Conservation (phyloP, 129 eudicot species). For the Tagetes erecta region DNA sequence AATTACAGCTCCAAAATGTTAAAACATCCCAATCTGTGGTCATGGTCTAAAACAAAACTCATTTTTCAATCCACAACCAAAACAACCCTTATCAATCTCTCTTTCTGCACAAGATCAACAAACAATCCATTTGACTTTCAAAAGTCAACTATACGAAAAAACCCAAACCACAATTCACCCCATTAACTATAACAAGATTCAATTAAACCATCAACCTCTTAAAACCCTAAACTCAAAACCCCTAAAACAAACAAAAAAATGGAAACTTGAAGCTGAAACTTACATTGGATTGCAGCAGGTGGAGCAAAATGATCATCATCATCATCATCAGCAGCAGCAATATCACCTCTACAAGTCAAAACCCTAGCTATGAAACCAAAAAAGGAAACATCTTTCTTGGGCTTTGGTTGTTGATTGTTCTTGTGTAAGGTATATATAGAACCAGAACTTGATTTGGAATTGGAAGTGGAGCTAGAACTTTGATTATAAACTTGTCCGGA, state of each 20-base stretch:
- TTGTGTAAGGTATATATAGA: conserved; percentile 14
- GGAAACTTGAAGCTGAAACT: conserved; percentile 10
- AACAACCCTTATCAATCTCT: conserved; percentile 13
- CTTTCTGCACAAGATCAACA: neutral
- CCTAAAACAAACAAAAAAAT: neutral
- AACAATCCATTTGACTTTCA: conserved; percentile 22
- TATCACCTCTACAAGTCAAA: conserved; percentile 28
- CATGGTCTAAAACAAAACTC: neutral
- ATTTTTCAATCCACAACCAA: conserved; percentile 11
- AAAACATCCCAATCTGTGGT: neutral
- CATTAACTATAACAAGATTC: neutral
- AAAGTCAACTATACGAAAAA: conserved; percentile 11
- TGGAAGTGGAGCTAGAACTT: conserved; percentile 32
- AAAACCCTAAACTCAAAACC: conserved; percentile 13
- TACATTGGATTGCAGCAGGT: conserved; percentile 27
- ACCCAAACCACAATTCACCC: neutral
- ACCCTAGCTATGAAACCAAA: conserved; percentile 26
- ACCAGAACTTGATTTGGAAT: conserved; percentile 15
- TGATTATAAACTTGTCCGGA: conserved; percentile 39
- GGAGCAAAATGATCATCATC: neutral
- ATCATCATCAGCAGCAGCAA: conserved; percentile 12
- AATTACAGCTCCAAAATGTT: neutral
- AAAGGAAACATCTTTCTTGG: conserved; percentile 24
- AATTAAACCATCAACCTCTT: neutral
- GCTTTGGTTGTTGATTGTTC: conserved; percentile 4